phyloP scores from a whole-genome alignment of 306 rosid genomes.

The Ochetophila trinervis region DNA sequence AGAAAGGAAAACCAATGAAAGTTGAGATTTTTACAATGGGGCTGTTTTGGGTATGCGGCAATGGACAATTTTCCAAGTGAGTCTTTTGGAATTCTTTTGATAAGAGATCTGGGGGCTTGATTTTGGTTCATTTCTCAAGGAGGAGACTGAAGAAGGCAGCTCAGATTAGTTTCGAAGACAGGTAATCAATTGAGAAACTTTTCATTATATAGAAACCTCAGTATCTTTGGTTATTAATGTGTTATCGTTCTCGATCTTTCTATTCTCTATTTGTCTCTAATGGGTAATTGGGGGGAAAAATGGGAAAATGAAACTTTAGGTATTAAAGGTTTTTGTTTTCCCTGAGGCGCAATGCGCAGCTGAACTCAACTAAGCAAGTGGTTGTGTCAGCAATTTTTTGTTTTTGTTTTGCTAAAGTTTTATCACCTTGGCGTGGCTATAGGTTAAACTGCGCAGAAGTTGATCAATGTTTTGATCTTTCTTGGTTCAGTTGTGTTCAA shows the following conservation, averaged over 20 bases:
- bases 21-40: slow-evolving; percentile 38
- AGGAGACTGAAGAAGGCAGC: slow-evolving; percentile 27
- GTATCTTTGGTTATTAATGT: neutral
- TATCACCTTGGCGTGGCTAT: neutral
- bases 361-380: slow-evolving; percentile 3
- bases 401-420: neutral
- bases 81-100: slow-evolving; percentile 15
- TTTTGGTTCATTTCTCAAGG: slow-evolving; percentile 27
- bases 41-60: slow-evolving; percentile 24
- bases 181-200: slow-evolving; percentile 34
- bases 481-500: slow-evolving; percentile 10
- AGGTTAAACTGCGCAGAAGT: slow-evolving; percentile 4
- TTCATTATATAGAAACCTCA: slow-evolving; percentile 3
- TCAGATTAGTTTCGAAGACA: slow-evolving; percentile 19
- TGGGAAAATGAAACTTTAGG: neutral
- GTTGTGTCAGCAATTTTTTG: slow-evolving; percentile 12
- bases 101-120: slow-evolving; percentile 42
- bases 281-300: slow-evolving; percentile 2
- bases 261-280: slow-evolving; percentile 21
- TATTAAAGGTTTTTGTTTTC: neutral
- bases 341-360: slow-evolving; percentile 14
- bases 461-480: slow-evolving; percentile 19
- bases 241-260: slow-evolving; percentile 1
- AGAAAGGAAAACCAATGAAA: slow-evolving; percentile 13
- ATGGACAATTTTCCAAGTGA: slow-evolving; percentile 25